phyloP scores from a whole-genome alignment of 306 rosid genomes.

The Carpinus viminea region DNA sequence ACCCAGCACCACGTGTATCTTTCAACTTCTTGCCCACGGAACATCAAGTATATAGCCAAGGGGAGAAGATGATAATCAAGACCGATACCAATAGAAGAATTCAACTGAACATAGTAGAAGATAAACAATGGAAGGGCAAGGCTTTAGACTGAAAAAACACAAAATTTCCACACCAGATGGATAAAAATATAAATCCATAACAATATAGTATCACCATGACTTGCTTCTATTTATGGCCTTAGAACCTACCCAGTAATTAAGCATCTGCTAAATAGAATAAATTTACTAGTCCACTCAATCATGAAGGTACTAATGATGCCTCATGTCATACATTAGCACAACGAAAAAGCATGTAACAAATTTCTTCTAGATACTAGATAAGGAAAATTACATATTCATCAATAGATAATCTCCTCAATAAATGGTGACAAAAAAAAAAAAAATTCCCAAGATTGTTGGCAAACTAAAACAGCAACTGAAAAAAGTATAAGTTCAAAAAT shows the following conservation, averaged over 20 bases:
- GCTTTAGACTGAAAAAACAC: not conserved
- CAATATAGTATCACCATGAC: not conserved
- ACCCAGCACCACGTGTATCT: not conserved
- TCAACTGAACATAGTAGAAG: not conserved
- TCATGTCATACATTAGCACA: not conserved
- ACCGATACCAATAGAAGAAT: not conserved
- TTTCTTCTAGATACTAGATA: not conserved
- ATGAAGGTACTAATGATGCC: not conserved
- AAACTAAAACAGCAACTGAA: constrained; percentile 19
- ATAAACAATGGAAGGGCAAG: not conserved
- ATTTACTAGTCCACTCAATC: not conserved
- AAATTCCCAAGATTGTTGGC: not conserved
- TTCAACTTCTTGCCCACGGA: not conserved
- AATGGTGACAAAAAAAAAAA: not conserved
- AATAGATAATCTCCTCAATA: not conserved
- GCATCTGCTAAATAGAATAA: not conserved
- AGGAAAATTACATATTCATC: not conserved
- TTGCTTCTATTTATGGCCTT: not conserved
- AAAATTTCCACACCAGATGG: not conserved
- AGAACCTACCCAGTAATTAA: not conserved
- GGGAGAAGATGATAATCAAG: not conserved
- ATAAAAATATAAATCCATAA: not conserved
- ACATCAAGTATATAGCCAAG: not conserved
- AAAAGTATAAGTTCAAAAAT: constrained; percentile 30
- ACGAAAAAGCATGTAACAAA: not conserved